phyloP scores from a whole-genome alignment of 352 stramenopile genomes.

The Globisporangium splendens region DNA sequence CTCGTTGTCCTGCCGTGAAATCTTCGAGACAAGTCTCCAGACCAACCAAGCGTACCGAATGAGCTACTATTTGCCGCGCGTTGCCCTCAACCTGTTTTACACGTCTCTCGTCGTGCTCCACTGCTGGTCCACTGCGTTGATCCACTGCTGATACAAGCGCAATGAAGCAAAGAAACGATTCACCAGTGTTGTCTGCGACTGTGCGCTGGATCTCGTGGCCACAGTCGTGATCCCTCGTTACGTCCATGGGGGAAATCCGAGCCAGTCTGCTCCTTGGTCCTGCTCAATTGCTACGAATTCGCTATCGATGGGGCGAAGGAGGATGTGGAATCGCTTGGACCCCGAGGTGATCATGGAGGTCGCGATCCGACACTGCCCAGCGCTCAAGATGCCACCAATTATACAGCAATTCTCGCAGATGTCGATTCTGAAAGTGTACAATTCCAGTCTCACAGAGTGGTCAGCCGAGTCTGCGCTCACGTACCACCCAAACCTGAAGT shows the following conservation, averaged over 20 bases:
- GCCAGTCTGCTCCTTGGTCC: too few species aligned
- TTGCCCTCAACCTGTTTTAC: slow-evolving; percentile 14
- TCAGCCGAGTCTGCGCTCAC: neutral
- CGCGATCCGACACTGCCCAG: neutral
- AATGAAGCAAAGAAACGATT: slow-evolving; percentile 13
- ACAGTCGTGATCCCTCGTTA: too few species aligned
- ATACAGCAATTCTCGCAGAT: neutral
- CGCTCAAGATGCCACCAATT: neutral
- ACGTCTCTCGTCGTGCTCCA: slow-evolving; percentile 14
- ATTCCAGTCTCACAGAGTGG: neutral
- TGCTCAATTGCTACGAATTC: too few species aligned
- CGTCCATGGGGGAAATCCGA: too few species aligned
- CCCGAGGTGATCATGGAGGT: neutral
- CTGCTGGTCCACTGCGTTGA: slow-evolving; percentile 20
- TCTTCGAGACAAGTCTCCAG: slow-evolving; percentile 21
- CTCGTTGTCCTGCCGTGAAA: slow-evolving; percentile 15
- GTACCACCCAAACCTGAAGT: too few species aligned
- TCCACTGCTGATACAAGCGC: neutral
- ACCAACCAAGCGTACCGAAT: slow-evolving; percentile 26
- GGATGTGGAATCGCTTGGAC: too few species aligned
- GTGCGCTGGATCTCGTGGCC: too few species aligned
- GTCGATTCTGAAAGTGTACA: neutral
- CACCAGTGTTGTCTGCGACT: too few species aligned
- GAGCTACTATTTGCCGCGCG: slow-evolving; percentile 11
- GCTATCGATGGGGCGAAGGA: too few species aligned